Conservation (phyloP, 495 filamentous ascomycete species). For the Aspergillus avenaceus region DNA sequence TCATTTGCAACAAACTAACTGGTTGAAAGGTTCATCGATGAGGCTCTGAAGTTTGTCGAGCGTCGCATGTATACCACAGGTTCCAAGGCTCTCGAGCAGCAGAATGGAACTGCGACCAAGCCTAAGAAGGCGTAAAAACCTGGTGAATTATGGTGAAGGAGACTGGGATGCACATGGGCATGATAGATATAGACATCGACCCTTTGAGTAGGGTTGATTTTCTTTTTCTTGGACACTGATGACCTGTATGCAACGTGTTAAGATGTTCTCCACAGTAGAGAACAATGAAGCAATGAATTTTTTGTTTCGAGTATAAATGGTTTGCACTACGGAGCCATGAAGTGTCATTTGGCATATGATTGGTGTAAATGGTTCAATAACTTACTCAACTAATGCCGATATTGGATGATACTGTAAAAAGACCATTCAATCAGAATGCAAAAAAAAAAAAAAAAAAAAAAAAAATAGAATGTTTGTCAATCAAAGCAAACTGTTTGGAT, state of each 20-base stretch:
- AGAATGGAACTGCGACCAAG: slow-evolving; percentile 35
- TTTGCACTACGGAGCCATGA: not conserved
- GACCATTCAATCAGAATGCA: too few species aligned
- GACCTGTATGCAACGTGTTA: slow-evolving; percentile 15
- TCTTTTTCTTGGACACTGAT: slow-evolving; percentile 8
- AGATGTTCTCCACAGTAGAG: slow-evolving; percentile 10
- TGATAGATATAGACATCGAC: slow-evolving; percentile 24
- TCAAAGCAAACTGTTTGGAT: too few species aligned
- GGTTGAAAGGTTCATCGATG: slow-evolving; percentile 74
- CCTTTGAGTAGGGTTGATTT: slow-evolving; percentile 4
- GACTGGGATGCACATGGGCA: slow-evolving; percentile 12
- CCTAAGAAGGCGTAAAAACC: slow-evolving; percentile 35
- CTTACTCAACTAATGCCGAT: too few species aligned
- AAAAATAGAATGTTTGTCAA: too few species aligned
- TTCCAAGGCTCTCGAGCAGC: slow-evolving; percentile 10
- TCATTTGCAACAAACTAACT: slow-evolving; percentile 11
- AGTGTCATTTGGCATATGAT: not conserved
- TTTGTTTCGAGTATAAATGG: not conserved
- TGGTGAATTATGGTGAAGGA: slow-evolving; percentile 22
- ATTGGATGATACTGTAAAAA: too few species aligned
- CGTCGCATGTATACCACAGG: slow-evolving; percentile 50
- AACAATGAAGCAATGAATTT: slow-evolving; percentile 5
- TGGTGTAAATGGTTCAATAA: not conserved
- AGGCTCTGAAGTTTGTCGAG: slow-evolving; percentile 79
- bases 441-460: too few species aligned